Evolutionary conservation across 306 rosid genomes (phyloP).

Genomic region (Lablab purpureus): DNA sequence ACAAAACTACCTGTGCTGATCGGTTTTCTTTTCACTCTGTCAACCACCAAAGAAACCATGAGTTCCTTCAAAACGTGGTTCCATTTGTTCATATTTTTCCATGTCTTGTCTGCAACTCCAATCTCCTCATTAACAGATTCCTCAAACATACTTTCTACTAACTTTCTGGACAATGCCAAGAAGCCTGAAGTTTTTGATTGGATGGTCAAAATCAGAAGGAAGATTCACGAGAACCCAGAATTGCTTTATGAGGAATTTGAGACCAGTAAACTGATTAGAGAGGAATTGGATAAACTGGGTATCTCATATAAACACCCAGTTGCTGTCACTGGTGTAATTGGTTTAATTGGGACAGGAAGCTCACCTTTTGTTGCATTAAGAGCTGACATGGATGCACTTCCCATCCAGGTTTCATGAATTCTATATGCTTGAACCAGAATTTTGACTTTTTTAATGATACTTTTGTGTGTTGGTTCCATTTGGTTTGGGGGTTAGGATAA

Average conservation of each 20-base stretch:
- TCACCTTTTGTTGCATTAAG: constrained; percentile 84
- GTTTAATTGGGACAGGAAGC: constrained; percentile 72
- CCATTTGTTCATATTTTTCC: constrained; percentile 42
- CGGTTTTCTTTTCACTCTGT: too few species aligned
- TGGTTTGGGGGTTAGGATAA: background rate
- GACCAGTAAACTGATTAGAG: constrained; percentile 71
- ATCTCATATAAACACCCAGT: constrained; percentile 67
- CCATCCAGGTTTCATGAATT: constrained; percentile 61
- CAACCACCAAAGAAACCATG: constrained; percentile 42
- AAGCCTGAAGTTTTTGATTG: constrained; percentile 61
- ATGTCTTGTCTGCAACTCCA: constrained; percentile 39
- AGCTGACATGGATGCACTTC: constrained; percentile 92
- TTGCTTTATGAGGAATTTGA: constrained; percentile 77
- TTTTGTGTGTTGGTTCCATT: background rate
- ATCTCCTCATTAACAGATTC: background rate
- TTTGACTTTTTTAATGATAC: background rate
- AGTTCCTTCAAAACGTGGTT: constrained; percentile 39
- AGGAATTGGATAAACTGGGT: constrained; percentile 69
- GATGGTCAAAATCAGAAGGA: constrained; percentile 84
- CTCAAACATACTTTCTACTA: background rate
- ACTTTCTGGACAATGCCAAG: constrained; percentile 58
- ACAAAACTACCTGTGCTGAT: too few species aligned
- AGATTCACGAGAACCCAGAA: constrained; percentile 81
- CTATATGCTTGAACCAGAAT: background rate
- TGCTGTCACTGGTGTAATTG: constrained; percentile 74